Conservation (phyloP, 1,284 basidiomycete species). For the Athelia psychrophila region DNA sequence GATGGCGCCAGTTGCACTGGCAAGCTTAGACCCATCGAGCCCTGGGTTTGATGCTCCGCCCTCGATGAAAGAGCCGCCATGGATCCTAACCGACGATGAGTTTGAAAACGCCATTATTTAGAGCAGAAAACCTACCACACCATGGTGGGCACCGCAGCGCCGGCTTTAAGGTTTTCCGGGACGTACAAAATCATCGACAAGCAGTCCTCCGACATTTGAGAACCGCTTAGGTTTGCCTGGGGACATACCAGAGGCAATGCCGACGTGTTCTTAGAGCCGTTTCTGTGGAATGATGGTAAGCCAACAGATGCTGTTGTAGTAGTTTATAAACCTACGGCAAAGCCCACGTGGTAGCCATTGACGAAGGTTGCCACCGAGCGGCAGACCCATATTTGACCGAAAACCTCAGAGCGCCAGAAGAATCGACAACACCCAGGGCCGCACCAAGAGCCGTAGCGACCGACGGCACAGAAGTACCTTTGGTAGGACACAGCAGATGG, state of each 20-base stretch:
- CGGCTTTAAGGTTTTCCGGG: constrained; percentile 37
- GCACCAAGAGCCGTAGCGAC: constrained; percentile 50
- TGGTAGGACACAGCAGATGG: constrained; percentile 38
- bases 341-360: constrained; percentile 49
- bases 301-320: background rate
- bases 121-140: constrained; percentile 54
- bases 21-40: constrained; percentile 77
- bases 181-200: constrained; percentile 75
- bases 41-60: constrained; percentile 75
- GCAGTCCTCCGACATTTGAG: constrained; percentile 70
- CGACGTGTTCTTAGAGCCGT: constrained; percentile 48
- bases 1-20: constrained; percentile 69
- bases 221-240: constrained; percentile 48
- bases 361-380: constrained; percentile 55
- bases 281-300: constrained; percentile 30
- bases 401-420: constrained; percentile 50
- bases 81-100: constrained; percentile 56
- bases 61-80: constrained; percentile 79
- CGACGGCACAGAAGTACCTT: constrained; percentile 22
- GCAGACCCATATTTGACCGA: constrained; percentile 65
- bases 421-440: constrained; percentile 50
- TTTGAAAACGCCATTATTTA: constrained; percentile 6
- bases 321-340: constrained; percentile 55
- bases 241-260: constrained; percentile 70
- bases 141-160: constrained; percentile 49